Evolutionary conservation across 2,329 filamentous ascomycete species (phyloP), one percentile per base, ranked within the genome.

Genomic region (Aspergillus sp.): DNA sequence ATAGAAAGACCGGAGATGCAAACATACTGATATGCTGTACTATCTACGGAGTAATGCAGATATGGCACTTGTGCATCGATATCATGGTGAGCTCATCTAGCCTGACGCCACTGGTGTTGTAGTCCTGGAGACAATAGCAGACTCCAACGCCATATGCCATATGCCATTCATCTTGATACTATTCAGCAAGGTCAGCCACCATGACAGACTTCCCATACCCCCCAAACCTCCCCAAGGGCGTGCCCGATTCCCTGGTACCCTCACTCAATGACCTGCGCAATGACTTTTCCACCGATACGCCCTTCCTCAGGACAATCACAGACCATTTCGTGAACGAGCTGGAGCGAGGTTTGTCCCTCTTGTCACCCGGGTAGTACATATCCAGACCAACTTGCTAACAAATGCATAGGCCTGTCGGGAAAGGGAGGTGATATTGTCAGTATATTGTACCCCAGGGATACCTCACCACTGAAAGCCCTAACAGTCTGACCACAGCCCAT

Each of bases 341-440:
- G 41, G 78, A 82, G 44, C 90, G 90, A 71, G 87, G 86, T 83
- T 64, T 54, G 68, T 19, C 19, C 36, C 7, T 9, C 19, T 26
- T 26, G 12, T 6, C 19, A 39, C 34, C 34, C 19, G 2, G 19
- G 19, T 2, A 19, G 19, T 19, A 19, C 19, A 19, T 19, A 19
- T 19, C 19, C 19, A 26, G 7, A 36, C 10, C 34, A 36, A 8
- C 36, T 8, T 39, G 26, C 36, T 39, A 39, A 39, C 36, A 9
- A 36, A 8, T 34, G 4, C 36, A 42, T 51, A 85, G 85, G 87
- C 52, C 74, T 94, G 41, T 84, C 78, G 39, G 81, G 86, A 45
- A 83, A 91, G 68, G 89, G 88, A 50, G 88, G 88, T 47, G 88
- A 80, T 64, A 94, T 95, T 66, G 87, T 93, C 66, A 74, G 86